A percentile compares a stretch with the other conserved stretches of the same genome.
Evolutionary conservation across 192 early-diverging fungal species (phyloP).

Genomic region (Backusella macrospora): DNA sequence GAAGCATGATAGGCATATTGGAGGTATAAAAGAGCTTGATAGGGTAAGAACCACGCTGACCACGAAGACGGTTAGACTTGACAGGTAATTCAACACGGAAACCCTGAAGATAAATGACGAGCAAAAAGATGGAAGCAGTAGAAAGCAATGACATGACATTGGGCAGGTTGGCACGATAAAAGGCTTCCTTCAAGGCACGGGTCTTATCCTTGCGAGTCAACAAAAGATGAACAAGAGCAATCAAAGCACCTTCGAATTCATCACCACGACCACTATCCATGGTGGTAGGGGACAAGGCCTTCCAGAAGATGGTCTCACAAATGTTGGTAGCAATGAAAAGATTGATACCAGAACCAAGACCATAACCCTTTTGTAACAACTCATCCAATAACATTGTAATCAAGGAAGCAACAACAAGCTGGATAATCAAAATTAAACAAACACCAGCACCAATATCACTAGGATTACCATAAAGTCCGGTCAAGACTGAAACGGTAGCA

Average conservation of each 20-base stretch:
- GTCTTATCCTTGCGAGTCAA: slow-evolving; percentile 96
- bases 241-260: slow-evolving; percentile 98
- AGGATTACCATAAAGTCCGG: slow-evolving; percentile 96
- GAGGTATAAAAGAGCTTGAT: slow-evolving; percentile 99
- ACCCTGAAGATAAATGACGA: slow-evolving; percentile 97
- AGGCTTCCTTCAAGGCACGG: slow-evolving; percentile 95
- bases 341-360: slow-evolving; percentile 98
- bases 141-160: slow-evolving; percentile 92
- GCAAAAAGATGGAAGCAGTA: slow-evolving; percentile 83
- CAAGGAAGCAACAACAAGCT: slow-evolving; percentile 94
- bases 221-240: slow-evolving; percentile 93
- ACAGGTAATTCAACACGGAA: slow-evolving; percentile 99
- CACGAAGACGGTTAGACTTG: slow-evolving; percentile 93
- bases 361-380: slow-evolving; percentile 99
- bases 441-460: slow-evolving; percentile 96
- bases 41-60: slow-evolving; percentile 97
- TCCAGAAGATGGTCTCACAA: slow-evolving; percentile 99
- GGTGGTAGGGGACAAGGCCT: slow-evolving; percentile 96
- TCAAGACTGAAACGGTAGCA: slow-evolving; percentile 97
- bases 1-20: slow-evolving; percentile 99
- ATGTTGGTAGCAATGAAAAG: slow-evolving; percentile 99
- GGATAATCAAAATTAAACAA: slow-evolving; percentile 93
- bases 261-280: slow-evolving; percentile 97
- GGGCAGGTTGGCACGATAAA: slow-evolving; percentile 87
- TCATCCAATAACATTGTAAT: slow-evolving; percentile 99